Conservation (phyloP, 179 eudicot genomes). For the Carnegiea gigantea region DNA sequence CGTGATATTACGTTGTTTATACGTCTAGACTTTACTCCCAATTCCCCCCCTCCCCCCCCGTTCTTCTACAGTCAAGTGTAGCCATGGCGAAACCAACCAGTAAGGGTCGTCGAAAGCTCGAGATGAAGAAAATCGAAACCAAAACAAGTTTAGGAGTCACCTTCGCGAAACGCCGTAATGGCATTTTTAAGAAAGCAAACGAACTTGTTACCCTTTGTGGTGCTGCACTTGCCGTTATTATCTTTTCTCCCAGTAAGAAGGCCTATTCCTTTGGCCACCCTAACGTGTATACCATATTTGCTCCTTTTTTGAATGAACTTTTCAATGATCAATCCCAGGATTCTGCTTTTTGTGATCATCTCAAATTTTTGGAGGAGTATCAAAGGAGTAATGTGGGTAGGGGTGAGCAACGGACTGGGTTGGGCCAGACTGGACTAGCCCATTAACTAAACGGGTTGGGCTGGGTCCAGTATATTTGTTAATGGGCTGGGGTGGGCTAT, state of each 20-base stretch:
- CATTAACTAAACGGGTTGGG: too few species aligned
- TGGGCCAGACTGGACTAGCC: too few species aligned
- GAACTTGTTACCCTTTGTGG: slow-evolving; percentile 23
- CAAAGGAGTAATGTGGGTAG: not conserved
- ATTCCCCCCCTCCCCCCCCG: too few species aligned
- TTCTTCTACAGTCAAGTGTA: not conserved
- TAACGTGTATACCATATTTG: not conserved
- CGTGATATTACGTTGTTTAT: too few species aligned
- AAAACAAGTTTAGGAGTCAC: slow-evolving; percentile 17
- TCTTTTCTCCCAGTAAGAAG: slow-evolving; percentile 18
- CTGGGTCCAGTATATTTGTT: too few species aligned
- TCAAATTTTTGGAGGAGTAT: not conserved
- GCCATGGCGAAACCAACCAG: slow-evolving; percentile 10
- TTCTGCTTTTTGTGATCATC: not conserved
- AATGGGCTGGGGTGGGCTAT: too few species aligned
- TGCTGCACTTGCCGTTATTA: not conserved
- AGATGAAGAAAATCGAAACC: slow-evolving; percentile 16
- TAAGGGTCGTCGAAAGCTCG: slow-evolving; percentile 18
- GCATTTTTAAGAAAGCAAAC: slow-evolving; percentile 24
- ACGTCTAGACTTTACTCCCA: not conserved
- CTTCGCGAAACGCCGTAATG: slow-evolving; percentile 22
- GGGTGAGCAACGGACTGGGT: too few species aligned
- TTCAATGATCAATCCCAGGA: not conserved
- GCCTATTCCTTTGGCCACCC: slow-evolving; percentile 23
- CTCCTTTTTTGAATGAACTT: not conserved